Conservation (phyloP, 345 rosid species). For the Cardamine occulta region DNA sequence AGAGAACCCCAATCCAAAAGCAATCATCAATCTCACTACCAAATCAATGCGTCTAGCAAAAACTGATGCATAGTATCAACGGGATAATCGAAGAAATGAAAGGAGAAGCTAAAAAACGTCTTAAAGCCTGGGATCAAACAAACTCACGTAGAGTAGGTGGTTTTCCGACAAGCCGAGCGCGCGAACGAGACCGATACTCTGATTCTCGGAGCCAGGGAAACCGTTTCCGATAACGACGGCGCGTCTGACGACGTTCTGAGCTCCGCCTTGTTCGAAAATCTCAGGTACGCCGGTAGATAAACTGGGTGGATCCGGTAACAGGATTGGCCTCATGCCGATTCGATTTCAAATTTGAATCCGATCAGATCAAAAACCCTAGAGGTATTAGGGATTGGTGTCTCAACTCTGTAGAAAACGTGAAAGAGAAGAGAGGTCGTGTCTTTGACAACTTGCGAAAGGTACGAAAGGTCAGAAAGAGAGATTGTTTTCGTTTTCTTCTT, state of each 20-base stretch:
- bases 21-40: slow-evolving; percentile 2
- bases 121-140: slow-evolving; percentile 32
- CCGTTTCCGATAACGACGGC: slow-evolving; percentile 94
- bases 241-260: slow-evolving; percentile 73
- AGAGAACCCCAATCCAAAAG: not conserved
- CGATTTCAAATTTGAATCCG: not conserved
- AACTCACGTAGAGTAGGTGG: slow-evolving; percentile 73
- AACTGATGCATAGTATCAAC: slow-evolving; percentile 1
- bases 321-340: slow-evolving; percentile 75
- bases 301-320: slow-evolving; percentile 87
- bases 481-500: slow-evolving; percentile 10
- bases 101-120: not conserved
- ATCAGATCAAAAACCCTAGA: slow-evolving; percentile 40
- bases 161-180: slow-evolving; percentile 79
- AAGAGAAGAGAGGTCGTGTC: slow-evolving; percentile 25
- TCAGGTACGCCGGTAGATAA: slow-evolving; percentile 77
- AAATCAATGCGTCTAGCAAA: slow-evolving; percentile 12
- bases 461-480: not conserved
- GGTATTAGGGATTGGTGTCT: slow-evolving; percentile 4
- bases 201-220: slow-evolving; percentile 83
- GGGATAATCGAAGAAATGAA: not conserved
- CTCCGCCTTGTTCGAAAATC: slow-evolving; percentile 80
- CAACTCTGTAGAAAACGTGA: not conserved
- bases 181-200: slow-evolving; percentile 83
- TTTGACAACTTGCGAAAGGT: slow-evolving; percentile 29